Percentiles rank a stretch among this genome's conserved stretches.
Evolutionary conservation across 805 yeast genomes (phyloP).

Genomic region (Hanseniaspora taiwanica): DNA sequence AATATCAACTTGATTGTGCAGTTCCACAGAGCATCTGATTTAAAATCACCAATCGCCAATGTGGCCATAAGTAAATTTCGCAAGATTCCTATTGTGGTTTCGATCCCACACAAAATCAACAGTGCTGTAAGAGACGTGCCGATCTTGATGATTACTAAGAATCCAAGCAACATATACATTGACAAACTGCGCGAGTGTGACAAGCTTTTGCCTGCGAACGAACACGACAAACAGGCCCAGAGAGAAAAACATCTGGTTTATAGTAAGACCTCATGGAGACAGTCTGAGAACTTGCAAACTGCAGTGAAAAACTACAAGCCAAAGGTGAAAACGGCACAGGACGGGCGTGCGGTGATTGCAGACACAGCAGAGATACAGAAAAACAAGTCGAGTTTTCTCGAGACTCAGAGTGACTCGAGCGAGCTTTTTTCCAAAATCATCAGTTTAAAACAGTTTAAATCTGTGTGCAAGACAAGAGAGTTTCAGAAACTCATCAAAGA

Average conservation of each 20-base stretch:
- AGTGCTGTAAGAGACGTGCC: constrained; percentile 32
- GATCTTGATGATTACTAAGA: constrained; percentile 56
- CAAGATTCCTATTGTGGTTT: constrained; percentile 43
- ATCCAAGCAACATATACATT: constrained; percentile 49
- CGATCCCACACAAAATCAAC: constrained; percentile 39
- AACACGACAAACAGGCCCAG: background rate
- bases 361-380: background rate
- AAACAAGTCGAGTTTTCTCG: background rate
- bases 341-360: background rate
- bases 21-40: constrained; percentile 4
- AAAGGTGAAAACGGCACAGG: background rate
- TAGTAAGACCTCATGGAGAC: background rate
- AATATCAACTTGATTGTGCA: constrained; percentile 7
- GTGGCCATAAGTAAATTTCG: constrained; percentile 13
- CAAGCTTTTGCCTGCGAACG: background rate
- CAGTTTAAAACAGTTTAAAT: constrained; percentile 42
- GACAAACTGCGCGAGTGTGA: constrained; percentile 25
- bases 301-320: background rate
- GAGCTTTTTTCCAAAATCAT: constrained; percentile 49
- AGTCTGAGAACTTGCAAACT: background rate
- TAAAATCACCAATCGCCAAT: constrained; percentile 6
- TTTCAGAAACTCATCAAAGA: constrained; percentile 10
- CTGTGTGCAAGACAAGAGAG: constrained; percentile 16
- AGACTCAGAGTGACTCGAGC: background rate
- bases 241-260: background rate